These are phyloP conservation scores for Rubus idaeus DNA, from an alignment of 306 rosid genomes.

Conservation along the genomic window DNA sequence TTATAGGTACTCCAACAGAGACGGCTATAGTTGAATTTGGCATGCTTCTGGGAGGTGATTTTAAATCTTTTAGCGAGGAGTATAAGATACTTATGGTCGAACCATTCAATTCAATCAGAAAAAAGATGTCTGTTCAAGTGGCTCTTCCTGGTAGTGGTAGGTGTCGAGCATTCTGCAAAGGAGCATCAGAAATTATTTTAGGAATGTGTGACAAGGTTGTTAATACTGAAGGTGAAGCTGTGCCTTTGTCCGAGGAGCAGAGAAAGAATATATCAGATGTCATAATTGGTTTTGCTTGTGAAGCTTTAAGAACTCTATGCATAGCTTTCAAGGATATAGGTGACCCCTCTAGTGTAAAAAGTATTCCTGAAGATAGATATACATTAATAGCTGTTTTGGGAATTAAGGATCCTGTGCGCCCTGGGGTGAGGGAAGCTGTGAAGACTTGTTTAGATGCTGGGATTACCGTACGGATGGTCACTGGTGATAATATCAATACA, in stretches of 20 bases:
- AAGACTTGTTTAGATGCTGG: constrained; percentile 78
- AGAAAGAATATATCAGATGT: constrained; percentile 43
- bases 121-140: constrained; percentile 77
- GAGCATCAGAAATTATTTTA: constrained; percentile 79
- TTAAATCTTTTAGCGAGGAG: constrained; percentile 35
- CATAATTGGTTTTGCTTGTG: constrained; percentile 63
- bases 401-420: constrained; percentile 90
- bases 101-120: constrained; percentile 72
- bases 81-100: constrained; percentile 61
- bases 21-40: constrained; percentile 73
- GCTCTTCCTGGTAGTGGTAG: constrained; percentile 45
- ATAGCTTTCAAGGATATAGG: constrained; percentile 60
- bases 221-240: constrained; percentile 52
- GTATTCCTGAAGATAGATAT: constrained; percentile 58
- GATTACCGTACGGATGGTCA: constrained; percentile 76
- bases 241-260: constrained; percentile 46
- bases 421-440: constrained; percentile 82
- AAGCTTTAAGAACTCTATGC: constrained; percentile 83
- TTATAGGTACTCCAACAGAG: constrained; percentile 83
- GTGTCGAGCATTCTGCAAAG: constrained; percentile 70
- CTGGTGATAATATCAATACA: constrained; percentile 90
- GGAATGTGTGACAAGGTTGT: constrained; percentile 64
- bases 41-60: constrained; percentile 59
- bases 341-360: constrained; percentile 25
- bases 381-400: constrained; percentile 70